Base-by-base conservation (phyloP, 2,329 filamentous ascomycete genomes). In the Zymoseptoria brevis region DNA sequence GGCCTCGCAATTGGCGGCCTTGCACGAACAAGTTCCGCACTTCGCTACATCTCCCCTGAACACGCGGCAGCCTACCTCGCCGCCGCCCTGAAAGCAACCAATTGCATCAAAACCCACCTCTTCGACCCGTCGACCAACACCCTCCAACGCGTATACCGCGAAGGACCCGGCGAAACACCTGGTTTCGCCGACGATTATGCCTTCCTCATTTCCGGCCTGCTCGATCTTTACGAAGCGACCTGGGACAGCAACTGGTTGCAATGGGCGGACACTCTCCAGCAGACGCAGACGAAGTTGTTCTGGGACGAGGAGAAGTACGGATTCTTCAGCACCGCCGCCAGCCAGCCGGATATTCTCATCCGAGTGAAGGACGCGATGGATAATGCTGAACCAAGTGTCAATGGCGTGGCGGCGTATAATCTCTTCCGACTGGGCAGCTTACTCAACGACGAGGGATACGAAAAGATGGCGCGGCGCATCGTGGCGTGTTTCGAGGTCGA, bases 331-430 rank as follows among this genome's bases (percentile, higher is more conserved):
- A 91, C 88, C 1, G 76, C 81, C 4, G 75, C 78, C 11, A 75
- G 80, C 50, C 84, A 87, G 8, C 77, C 85, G 0, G 84, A 91
- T 68, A 82, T 87, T 26, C 87, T 96, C 60, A 83, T 97, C 61
- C 87, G 93, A 22, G 82, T 96, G 54, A 99, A 99, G 75, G 90
- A 95, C 63, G 94, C 91, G 64, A 96, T 96, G 82, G 94, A 99
- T 73, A 90, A 90, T 4, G 87, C 90, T 1, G 87, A 94, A 61
- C 94, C 94, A 0, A 94, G 90, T 0, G 88, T 89, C 55, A 99
- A 99, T 71, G 90, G 90, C 48, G 83, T 93, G 5, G 88, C 88
- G n/a, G 89, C 90, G 0, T 82, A 84, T 16, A 97, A 97, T 70
- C 78, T 97, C n/a, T 88, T 94, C 75, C 86, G 90, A 0, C 82